Evolutionary conservation across 1,139 yeast species (phyloP).

Genomic region (Blastobotrys buckinghamii): DNA sequence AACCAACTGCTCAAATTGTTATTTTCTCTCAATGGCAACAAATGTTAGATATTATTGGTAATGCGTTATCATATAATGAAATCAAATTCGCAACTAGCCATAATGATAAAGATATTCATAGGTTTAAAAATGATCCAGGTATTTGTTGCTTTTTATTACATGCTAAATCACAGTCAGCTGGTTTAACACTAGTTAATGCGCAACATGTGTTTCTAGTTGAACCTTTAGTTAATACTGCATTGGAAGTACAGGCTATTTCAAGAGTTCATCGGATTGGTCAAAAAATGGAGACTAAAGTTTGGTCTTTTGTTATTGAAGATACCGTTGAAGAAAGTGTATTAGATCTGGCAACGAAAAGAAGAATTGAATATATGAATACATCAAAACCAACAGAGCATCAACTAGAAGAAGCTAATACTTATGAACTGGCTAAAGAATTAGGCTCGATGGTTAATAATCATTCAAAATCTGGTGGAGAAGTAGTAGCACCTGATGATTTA

Average conservation of each 20-base stretch:
- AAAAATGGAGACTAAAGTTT: conserved; percentile 67
- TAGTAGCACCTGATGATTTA: conserved; percentile 21
- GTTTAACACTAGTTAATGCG: conserved; percentile 84
- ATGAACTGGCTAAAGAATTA: conserved; percentile 9
- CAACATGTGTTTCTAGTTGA: conserved; percentile 86
- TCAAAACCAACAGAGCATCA: conserved; percentile 1
- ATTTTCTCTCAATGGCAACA: conserved; percentile 86
- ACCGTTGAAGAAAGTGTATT: conserved; percentile 90
- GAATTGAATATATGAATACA: conserved; percentile 17
- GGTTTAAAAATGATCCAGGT: conserved; percentile 56
- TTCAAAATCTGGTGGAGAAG: conserved; percentile 26
- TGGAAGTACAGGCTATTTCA: conserved; percentile 87
- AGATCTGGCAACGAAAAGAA: conserved; percentile 28
- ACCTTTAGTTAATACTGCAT: conserved; percentile 81
- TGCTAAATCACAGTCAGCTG: conserved; percentile 83
- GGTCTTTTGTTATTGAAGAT: conserved; percentile 81
- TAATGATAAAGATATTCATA: conserved; percentile 44
- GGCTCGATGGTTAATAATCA: conserved; percentile 27
- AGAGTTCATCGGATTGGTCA: conserved; percentile 94
- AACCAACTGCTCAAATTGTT: conserved; percentile 69
- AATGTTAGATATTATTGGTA: conserved; percentile 57
- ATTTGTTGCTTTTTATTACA: conserved; percentile 81
- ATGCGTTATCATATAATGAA: conserved; percentile 58
- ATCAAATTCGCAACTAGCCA: conserved; percentile 41
- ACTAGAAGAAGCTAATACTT: conserved; percentile 6